Base-by-base conservation (phyloP, 495 filamentous ascomycete species). In the Trypethelium eluteriae region DNA sequence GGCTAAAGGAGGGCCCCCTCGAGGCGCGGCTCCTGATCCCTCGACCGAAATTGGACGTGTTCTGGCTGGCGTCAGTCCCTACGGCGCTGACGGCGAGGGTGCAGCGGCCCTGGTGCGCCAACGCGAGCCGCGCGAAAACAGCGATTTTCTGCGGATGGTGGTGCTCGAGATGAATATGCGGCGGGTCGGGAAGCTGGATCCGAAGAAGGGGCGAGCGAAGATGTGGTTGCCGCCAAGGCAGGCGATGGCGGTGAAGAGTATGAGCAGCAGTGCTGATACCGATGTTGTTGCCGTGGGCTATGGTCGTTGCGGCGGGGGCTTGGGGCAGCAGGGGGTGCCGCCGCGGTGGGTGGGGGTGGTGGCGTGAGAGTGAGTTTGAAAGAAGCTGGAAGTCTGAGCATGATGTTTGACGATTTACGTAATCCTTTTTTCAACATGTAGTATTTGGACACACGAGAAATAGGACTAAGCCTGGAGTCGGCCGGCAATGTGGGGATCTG, bases 161-260 rank as follows among this genome's bases (percentile, higher is more conserved):
- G 93, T 97, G 64, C 82, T 97, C 72, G 94, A 98, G 78, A 96
- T 96, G 89, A 90, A 93, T 67, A 98, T 98, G 94, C 88, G 93
- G 39, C 87, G 91, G 71, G 83, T 82, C 56, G 94, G 94, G 56
- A 98, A 98, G 77, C 79, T 98, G 66, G 90, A 91, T 70, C 89
- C 93, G 59, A 87, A 88, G 59, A 85, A 85, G n/a, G 90, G 92
- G 10, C 84, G 88, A 62, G 94, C 94, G 47, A 85, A 86, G 67
- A 86, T 94, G 76, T 91, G 90, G 76, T 79, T 98, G n/a, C 93
- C 93, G 46, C 91, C 94, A 32, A 83, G 94, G 72, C 89, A 89
- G 68, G 66, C 64, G 16, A 62, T 41, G 6, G 50, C 14, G 53
- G 34, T 6, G 35, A 38, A 75, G 64, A 56, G 36, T n/a, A 57